A percentile compares a stretch with the other conserved stretches of the same genome.
phyloP scores from a whole-genome alignment of 1,284 basidiomycete species.

The Cystobasidiaceae sp. region DNA sequence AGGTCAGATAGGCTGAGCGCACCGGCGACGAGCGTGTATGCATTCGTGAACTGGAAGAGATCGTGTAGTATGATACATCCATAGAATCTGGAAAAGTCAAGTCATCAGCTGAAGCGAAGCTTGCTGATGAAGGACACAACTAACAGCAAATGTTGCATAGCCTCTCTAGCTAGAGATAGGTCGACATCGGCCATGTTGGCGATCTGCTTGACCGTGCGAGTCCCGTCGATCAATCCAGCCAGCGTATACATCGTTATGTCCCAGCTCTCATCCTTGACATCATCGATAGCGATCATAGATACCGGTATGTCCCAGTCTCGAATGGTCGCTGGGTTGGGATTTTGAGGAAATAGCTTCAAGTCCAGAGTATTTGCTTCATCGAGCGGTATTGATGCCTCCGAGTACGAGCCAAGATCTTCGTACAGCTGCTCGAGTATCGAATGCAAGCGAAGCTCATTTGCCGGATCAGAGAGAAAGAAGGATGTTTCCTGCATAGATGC shows the following conservation, averaged over 20 bases:
- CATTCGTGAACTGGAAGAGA: slow-evolving; percentile 96
- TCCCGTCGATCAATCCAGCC: slow-evolving; percentile 73
- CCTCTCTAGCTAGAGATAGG: slow-evolving; percentile 71
- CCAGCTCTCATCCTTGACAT: slow-evolving; percentile 84
- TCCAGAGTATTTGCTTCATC: slow-evolving; percentile 87
- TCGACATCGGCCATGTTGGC: slow-evolving; percentile 85
- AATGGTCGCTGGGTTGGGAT: slow-evolving; percentile 83
- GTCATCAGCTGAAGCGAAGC: slow-evolving; percentile 3
- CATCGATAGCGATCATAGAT: slow-evolving; percentile 74
- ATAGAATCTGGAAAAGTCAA: slow-evolving; percentile 63
- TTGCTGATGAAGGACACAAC: slow-evolving; percentile 42
- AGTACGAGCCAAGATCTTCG: slow-evolving; percentile 94
- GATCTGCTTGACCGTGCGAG: slow-evolving; percentile 84
- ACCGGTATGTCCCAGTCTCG: slow-evolving; percentile 95
- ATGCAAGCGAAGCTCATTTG: slow-evolving; percentile 66
- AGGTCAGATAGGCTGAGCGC: slow-evolving; percentile 31
- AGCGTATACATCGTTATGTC: slow-evolving; percentile 82
- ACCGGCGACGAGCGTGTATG: slow-evolving; percentile 65
- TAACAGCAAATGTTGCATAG: slow-evolving; percentile 86
- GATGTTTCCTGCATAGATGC: slow-evolving; percentile 70
- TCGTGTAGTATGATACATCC: slow-evolving; percentile 94
- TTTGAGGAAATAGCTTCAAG: slow-evolving; percentile 89
- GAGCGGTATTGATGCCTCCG: slow-evolving; percentile 83
- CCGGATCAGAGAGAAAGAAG: slow-evolving; percentile 71
- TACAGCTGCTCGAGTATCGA: slow-evolving; percentile 92